Conservation (phyloP, 2,329 filamentous ascomycete species). For the Beauveria varroae region DNA sequence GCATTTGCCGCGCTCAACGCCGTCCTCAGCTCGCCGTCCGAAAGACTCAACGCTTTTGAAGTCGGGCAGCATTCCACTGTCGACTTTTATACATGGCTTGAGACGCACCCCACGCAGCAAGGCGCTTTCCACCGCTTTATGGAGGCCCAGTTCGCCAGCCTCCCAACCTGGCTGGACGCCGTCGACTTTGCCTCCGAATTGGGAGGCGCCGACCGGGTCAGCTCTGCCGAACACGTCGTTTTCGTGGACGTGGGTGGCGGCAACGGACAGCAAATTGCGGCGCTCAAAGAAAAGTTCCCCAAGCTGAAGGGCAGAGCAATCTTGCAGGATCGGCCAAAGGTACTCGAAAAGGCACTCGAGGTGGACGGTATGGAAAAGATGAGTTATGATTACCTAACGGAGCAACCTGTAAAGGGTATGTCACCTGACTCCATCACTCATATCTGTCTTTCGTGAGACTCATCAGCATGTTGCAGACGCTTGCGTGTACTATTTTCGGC, state of each 20-base stretch:
- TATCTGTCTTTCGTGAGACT: background rate
- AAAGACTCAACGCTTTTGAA: conserved; percentile 15
- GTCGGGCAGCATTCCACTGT: conserved; percentile 11
- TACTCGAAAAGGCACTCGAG: conserved; percentile 15
- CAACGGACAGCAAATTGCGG: conserved; percentile 16
- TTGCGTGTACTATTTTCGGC: conserved; percentile 21
- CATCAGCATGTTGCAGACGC: conserved; percentile 12
- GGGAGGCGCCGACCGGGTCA: background rate
- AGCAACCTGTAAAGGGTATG: conserved; percentile 20
- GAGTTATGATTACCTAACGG: conserved; percentile 16
- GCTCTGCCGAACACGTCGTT: background rate
- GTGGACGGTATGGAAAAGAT: conserved; percentile 19
- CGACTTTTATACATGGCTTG: conserved; percentile 16
- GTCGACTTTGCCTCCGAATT: conserved; percentile 17
- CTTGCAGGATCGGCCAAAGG: conserved; percentile 18
- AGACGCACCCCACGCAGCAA: conserved; percentile 15
- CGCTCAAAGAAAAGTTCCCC: conserved; percentile 12
- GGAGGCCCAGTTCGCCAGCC: conserved; percentile 17
- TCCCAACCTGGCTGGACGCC: conserved; percentile 18
- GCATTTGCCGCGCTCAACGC: conserved; percentile 14
- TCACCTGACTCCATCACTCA: background rate
- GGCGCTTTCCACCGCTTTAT: conserved; percentile 21
- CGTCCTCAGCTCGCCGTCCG: conserved; percentile 4
- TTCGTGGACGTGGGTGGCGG: conserved; percentile 18
- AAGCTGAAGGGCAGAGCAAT: conserved; percentile 12